Evolutionary conservation across 495 filamentous ascomycete species (phyloP).

Genomic region (Aspergillus taichungensis): DNA sequence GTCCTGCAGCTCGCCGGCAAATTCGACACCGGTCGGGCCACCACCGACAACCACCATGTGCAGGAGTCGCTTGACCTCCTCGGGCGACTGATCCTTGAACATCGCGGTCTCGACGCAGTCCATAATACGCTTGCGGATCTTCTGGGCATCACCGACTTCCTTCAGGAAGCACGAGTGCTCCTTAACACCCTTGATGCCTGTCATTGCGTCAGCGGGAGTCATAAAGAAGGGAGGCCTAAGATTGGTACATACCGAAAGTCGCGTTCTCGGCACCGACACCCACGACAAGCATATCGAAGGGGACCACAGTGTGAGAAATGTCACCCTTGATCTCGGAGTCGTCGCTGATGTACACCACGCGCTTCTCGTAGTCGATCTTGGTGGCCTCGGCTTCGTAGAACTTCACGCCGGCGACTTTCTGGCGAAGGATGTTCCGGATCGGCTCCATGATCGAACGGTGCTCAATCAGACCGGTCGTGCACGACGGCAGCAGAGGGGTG

Average conservation of each 20-base stretch:
- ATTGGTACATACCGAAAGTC: conserved; percentile 65
- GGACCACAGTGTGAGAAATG: conserved; percentile 73
- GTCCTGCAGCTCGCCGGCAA: conserved; percentile 95
- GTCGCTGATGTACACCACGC: conserved; percentile 79
- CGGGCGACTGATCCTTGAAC: conserved; percentile 91
- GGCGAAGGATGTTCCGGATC: conserved; percentile 83
- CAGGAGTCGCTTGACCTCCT: conserved; percentile 86
- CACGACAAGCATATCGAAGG: conserved; percentile 96
- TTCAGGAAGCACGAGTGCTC: conserved; percentile 98
- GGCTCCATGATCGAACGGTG: conserved; percentile 99
- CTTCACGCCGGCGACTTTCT: conserved; percentile 83
- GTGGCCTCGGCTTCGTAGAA: conserved; percentile 98
- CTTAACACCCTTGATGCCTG: conserved; percentile 82
- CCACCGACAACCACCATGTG: conserved; percentile 99
- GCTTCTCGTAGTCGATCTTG: conserved; percentile 89
- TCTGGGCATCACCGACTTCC: conserved; percentile 91
- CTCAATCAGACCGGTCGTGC: conserved; percentile 94
- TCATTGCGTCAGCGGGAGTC: conserved; percentile 1
- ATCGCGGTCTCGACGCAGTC: conserved; percentile 97
- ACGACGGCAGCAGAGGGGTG: conserved; percentile 92
- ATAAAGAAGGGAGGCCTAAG: background rate
- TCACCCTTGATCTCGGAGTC: conserved; percentile 89
- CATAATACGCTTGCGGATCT: conserved; percentile 97
- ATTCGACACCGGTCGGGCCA: conserved; percentile 96
- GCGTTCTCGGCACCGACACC: conserved; percentile 97